Evolutionary conservation across 345 rosid genomes (phyloP).

Genomic region (Brassica cretica): DNA sequence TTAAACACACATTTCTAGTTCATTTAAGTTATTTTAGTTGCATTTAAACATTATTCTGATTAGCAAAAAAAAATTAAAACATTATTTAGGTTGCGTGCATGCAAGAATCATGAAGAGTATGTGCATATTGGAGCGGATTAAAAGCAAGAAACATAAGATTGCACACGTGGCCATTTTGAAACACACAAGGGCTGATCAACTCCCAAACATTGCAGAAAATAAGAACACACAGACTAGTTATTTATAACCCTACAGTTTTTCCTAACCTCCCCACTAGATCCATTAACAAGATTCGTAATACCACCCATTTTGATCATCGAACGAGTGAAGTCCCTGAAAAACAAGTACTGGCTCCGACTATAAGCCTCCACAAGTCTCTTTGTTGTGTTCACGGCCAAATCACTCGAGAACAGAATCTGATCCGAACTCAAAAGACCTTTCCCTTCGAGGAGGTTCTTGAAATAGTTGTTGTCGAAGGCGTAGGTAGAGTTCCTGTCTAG

Average conservation of each 20-base stretch:
- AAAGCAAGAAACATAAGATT: background rate
- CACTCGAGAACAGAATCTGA: slow-evolving; percentile 60
- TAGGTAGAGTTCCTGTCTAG: slow-evolving; percentile 58
- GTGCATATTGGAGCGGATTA: background rate
- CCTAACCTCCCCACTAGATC: slow-evolving; percentile 60
- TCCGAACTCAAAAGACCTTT: slow-evolving; percentile 65
- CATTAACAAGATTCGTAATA: slow-evolving; percentile 50
- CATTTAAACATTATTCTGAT: too few relatives aligned
- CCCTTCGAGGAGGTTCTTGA: slow-evolving; percentile 53
- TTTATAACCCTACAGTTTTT: slow-evolving; percentile 59
- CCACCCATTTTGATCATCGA: slow-evolving; percentile 79
- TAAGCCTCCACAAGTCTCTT: slow-evolving; percentile 53
- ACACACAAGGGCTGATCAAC: slow-evolving; percentile 9
- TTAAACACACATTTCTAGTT: too few relatives aligned
- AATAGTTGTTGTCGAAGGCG: slow-evolving; percentile 65
- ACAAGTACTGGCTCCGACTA: slow-evolving; percentile 39
- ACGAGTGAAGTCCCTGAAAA: slow-evolving; percentile 50
- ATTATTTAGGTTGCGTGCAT: too few relatives aligned
- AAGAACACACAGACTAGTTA: slow-evolving; percentile 8
- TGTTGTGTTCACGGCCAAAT: slow-evolving; percentile 50
- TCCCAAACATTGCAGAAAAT: slow-evolving; percentile 19
- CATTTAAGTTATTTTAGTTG: too few relatives aligned
- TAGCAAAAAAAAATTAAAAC: too few relatives aligned
- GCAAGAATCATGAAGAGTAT: background rate
- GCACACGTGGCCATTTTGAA: slow-evolving; percentile 12